Evolutionary conservation across 1,284 basidiomycete genomes (phyloP).

Genomic region (Taiwanofungus camphoratus): DNA sequence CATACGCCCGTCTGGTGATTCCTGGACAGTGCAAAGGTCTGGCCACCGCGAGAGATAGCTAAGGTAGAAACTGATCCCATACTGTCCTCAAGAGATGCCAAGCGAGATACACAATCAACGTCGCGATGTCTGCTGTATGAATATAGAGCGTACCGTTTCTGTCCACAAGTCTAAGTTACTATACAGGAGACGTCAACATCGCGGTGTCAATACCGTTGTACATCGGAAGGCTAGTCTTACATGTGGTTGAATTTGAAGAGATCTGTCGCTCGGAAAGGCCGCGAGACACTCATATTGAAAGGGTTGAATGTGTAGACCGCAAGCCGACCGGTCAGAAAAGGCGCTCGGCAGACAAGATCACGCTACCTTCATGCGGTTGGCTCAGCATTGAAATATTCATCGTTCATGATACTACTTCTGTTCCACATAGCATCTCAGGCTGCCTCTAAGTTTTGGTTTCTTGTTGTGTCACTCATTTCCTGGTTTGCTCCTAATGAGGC

Average conservation of each 20-base stretch:
- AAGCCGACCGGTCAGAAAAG: too few relatives aligned
- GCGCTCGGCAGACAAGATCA: too few relatives aligned
- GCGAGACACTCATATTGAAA: constrained; percentile 65
- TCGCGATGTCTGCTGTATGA: neutral
- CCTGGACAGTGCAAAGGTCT: constrained; percentile 79
- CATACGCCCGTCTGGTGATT: constrained; percentile 70
- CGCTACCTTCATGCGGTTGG: too few relatives aligned
- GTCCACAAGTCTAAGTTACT: constrained; percentile 94
- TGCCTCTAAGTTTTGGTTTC: too few relatives aligned
- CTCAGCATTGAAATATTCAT: too few relatives aligned
- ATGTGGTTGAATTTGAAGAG: constrained; percentile 91
- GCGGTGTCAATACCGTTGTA: neutral
- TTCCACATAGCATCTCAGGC: too few relatives aligned
- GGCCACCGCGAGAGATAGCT: constrained; percentile 87
- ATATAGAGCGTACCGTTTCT: constrained; percentile 62
- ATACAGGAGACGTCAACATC: constrained; percentile 5
- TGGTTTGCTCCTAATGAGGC: too few relatives aligned
- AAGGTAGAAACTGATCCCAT: constrained; percentile 82
- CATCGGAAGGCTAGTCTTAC: constrained; percentile 36
- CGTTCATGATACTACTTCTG: too few relatives aligned
- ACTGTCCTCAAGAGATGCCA: constrained; percentile 38
- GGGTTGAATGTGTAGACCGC: too few relatives aligned
- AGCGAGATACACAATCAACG: neutral
- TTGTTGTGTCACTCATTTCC: too few relatives aligned
- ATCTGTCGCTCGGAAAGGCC: constrained; percentile 82